Evolutionary conservation across 2,329 filamentous ascomycete genomes (phyloP).

Genomic region (Orbilia javanica): DNA sequence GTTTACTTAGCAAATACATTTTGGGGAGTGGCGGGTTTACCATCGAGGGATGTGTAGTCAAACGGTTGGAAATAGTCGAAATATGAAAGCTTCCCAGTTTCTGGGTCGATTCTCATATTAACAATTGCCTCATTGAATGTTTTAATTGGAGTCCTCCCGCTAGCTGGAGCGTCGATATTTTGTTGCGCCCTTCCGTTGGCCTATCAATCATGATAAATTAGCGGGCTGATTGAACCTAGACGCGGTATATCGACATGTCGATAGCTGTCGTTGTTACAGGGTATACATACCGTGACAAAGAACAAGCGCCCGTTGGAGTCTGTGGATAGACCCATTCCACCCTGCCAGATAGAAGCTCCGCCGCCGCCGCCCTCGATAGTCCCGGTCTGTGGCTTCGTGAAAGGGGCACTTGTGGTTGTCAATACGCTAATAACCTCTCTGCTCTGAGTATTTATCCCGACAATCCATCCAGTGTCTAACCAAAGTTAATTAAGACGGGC

Average conservation of each 20-base stretch:
- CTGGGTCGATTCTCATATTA: constrained; percentile 62
- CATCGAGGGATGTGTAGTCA: constrained; percentile 67
- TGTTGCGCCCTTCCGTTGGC: constrained; percentile 61
- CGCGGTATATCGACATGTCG: no score
- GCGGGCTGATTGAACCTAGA: no score
- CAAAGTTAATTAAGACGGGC: not conserved
- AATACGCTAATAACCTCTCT: constrained; percentile 64
- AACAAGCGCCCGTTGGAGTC: constrained; percentile 63
- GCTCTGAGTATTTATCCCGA: constrained; percentile 68
- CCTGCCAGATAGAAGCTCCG: constrained; percentile 65
- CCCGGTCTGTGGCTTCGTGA: constrained; percentile 64
- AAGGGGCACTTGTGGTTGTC: constrained; percentile 66
- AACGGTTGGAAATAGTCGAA: constrained; percentile 72
- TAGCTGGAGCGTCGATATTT: constrained; percentile 64
- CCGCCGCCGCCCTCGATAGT: constrained; percentile 64
- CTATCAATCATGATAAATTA: not conserved
- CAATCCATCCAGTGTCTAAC: constrained; percentile 68
- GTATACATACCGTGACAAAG: constrained; percentile 60
- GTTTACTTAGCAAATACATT: not conserved
- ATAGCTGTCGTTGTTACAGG: no score
- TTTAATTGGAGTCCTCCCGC: constrained; percentile 63
- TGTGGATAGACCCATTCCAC: constrained; percentile 64
- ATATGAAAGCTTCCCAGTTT: constrained; percentile 67
- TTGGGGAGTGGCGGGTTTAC: not conserved
- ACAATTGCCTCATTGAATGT: constrained; percentile 68